Evolutionary conservation across 31 red algal genomes (phyloP).

Genomic region (Asparagopsis taxiformis): DNA sequence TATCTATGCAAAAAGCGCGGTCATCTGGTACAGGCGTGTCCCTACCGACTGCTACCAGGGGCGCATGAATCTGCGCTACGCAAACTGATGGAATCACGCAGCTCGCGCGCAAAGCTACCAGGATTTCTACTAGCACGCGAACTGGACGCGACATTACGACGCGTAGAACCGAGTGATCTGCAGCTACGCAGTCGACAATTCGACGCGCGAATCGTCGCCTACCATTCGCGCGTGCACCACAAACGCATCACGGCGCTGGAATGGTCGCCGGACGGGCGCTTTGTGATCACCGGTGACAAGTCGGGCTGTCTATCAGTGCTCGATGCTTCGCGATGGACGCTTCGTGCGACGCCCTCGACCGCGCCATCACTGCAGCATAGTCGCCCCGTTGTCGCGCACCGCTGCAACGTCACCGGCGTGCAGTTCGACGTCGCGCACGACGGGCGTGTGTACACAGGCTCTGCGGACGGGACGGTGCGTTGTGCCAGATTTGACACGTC

Average conservation of each 20-base stretch:
- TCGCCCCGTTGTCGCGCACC: not conserved
- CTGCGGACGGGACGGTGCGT: constrained; percentile 9
- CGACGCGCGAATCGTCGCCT: not conserved
- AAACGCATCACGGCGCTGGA: constrained; percentile 30
- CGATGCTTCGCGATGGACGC: not conserved
- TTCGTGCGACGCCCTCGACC: not conserved
- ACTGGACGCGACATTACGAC: not conserved
- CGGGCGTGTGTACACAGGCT: constrained; percentile 13
- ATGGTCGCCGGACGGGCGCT: constrained; percentile 13
- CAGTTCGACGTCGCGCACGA: not conserved
- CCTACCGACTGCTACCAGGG: constrained; percentile 33
- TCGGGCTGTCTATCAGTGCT: not conserved
- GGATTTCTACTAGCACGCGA: not conserved
- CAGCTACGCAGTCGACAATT: not conserved
- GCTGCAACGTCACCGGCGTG: constrained; percentile 15
- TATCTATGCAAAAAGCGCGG: constrained; percentile 62
- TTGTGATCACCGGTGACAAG: constrained; percentile 33
- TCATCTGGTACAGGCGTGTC: constrained; percentile 42
- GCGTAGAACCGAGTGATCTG: not conserved
- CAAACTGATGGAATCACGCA: not conserved
- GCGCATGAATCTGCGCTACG: not conserved
- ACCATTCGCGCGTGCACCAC: not conserved
- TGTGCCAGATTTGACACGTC: not conserved
- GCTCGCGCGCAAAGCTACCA: not conserved
- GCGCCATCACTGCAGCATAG: not conserved